These are phyloP conservation scores for Colletotrichum paranaense DNA, from an alignment of 2,329 filamentous ascomycete species.

Conservation along the genomic window DNA sequence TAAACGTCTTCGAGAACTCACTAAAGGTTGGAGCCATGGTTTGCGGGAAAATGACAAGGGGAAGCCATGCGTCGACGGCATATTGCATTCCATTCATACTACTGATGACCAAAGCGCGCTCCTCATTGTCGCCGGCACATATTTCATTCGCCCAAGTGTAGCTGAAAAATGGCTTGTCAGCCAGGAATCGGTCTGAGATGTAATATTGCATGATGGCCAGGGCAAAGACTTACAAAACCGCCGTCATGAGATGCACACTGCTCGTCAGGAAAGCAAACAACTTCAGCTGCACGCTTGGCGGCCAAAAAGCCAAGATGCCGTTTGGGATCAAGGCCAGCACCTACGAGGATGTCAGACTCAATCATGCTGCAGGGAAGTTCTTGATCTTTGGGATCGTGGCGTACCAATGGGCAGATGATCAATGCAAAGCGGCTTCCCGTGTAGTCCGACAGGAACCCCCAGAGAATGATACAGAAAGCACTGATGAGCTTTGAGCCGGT, in stretches of 20 bases:
- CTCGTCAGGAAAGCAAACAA: conserved; percentile 23
- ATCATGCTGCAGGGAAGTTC: no score
- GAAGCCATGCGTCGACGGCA: conserved; percentile 26
- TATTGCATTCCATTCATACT: conserved; percentile 41
- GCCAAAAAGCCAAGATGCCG: conserved; percentile 24
- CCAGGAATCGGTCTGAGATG: not conserved
- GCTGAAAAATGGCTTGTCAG: not conserved
- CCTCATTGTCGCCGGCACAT: conserved; percentile 40
- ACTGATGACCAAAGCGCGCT: conserved; percentile 45
- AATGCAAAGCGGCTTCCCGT: conserved; percentile 18
- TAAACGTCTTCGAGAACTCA: not conserved
- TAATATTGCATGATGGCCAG: no score
- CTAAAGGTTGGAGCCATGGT: conserved; percentile 21
- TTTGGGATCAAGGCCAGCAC: conserved; percentile 14
- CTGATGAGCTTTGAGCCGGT: conserved; percentile 40
- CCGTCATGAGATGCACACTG: conserved; percentile 26
- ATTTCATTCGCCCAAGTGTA: conserved; percentile 28
- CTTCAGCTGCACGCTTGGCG: conserved; percentile 1
- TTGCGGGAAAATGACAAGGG: conserved; percentile 22
- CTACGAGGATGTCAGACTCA: not conserved
- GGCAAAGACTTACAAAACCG: conserved; percentile 11
- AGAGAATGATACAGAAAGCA: conserved; percentile 33
- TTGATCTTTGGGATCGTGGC: no score
- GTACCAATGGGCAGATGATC: conserved; percentile 10
- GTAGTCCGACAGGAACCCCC: conserved; percentile 40